Conservation (phyloP, 352 stramenopile species). For the Thraustochytrium sp. region DNA sequence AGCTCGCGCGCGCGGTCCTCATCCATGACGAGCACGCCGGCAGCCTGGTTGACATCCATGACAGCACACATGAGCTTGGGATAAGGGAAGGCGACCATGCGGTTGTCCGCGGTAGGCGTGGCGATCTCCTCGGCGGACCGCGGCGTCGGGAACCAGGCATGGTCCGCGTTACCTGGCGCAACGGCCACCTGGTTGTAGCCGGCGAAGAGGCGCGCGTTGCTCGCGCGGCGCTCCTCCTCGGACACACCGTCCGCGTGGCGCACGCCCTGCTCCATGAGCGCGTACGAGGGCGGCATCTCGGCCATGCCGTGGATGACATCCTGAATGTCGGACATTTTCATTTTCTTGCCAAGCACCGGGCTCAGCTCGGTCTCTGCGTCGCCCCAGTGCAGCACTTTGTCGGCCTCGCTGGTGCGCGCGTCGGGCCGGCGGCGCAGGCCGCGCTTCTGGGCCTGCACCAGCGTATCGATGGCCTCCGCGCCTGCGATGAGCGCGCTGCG, state of each 20-base stretch:
- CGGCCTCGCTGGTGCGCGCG: constrained; percentile 6
- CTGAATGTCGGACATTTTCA: neutral
- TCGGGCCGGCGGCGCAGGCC: neutral
- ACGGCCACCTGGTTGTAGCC: constrained; percentile 18
- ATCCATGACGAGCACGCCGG: neutral
- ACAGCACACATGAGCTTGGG: constrained; percentile 1
- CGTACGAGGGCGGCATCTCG: constrained; percentile 20
- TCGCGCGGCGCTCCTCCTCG: neutral
- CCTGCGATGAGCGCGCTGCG: neutral
- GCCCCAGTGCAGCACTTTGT: constrained; percentile 21
- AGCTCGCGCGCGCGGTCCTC: neutral
- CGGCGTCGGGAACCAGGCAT: neutral
- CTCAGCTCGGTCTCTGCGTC: neutral
- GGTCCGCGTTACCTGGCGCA: neutral
- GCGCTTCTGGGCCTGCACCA: neutral
- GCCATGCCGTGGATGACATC: constrained; percentile 23
- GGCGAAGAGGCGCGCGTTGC: neutral
- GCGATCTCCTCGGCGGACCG: neutral
- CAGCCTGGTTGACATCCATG: constrained; percentile 37
- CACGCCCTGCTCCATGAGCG: constrained; percentile 7
- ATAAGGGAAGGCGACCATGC: constrained; percentile 35
- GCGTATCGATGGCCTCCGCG: constrained; percentile 20
- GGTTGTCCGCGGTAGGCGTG: neutral
- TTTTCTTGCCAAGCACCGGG: neutral
- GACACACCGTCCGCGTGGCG: neutral